phyloP scores from a whole-genome alignment of 2,329 filamentous ascomycete species.

The Alternaria incomplexa region DNA sequence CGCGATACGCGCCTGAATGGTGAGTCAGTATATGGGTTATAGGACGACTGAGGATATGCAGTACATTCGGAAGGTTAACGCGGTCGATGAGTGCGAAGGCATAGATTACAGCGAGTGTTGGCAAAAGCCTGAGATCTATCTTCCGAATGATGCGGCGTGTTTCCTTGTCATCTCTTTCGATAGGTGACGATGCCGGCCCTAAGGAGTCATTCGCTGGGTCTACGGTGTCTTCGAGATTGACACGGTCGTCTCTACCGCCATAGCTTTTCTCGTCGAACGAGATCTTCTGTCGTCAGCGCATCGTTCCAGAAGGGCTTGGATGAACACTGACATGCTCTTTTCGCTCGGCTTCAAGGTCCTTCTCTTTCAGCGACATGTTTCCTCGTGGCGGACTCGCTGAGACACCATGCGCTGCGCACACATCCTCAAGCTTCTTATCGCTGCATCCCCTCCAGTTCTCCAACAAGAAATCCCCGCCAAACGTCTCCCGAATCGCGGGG shows the following conservation, averaged over 20 bases:
- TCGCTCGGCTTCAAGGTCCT: neutral
- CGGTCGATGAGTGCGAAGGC: constrained; percentile 25
- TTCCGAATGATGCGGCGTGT: constrained; percentile 42
- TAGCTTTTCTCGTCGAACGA: neutral
- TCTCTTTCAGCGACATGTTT: neutral
- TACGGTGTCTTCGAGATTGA: neutral
- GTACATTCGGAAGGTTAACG: constrained; percentile 23
- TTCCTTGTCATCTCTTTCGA: constrained; percentile 23
- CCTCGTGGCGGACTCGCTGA: no score
- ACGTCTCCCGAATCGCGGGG: constrained; percentile 10
- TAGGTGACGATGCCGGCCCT: neutral
- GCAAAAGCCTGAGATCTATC: constrained; percentile 44
- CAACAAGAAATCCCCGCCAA: constrained; percentile 9
- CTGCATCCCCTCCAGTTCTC: neutral
- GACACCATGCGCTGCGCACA: no score
- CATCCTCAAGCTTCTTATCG: no score
- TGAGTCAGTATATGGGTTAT: neutral
- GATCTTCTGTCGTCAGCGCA: neutral
- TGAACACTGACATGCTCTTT: neutral
- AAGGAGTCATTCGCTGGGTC: neutral
- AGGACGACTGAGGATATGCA: neutral
- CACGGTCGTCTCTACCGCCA: neutral
- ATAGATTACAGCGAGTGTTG: constrained; percentile 41
- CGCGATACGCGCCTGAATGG: neutral
- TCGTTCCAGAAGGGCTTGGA: fast-evolving